Percentiles rank a stretch among this genome's conserved stretches.
These are phyloP conservation scores for Cryomyces minteri DNA, from an alignment of 495 filamentous ascomycete genomes.

Conservation along the genomic window DNA sequence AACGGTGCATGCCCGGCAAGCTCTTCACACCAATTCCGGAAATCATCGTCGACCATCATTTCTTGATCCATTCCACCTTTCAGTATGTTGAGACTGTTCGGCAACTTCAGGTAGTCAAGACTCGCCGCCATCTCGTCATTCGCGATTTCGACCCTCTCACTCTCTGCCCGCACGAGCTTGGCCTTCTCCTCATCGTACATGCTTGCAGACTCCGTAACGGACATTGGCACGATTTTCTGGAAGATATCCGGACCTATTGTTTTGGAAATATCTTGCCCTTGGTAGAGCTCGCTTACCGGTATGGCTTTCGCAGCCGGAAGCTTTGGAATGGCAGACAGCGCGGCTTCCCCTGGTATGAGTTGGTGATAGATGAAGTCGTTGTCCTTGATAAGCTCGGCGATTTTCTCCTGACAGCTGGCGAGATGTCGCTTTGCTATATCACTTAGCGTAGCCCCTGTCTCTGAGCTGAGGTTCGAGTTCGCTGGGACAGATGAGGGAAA, in stretches of 20 bases:
- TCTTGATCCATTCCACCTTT: conserved; percentile 91
- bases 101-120: conserved; percentile 82
- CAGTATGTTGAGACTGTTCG: conserved; percentile 71
- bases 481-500: conserved; percentile 67
- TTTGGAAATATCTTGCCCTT: conserved; percentile 87
- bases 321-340: conserved; percentile 65
- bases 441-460: conserved; percentile 50
- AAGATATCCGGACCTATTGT: conserved; percentile 97
- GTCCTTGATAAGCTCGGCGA: conserved; percentile 63
- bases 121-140: conserved; percentile 93
- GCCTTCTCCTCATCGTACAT: conserved; percentile 98
- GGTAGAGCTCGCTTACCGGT: conserved; percentile 88
- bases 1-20: conserved; percentile 70
- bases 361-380: conserved; percentile 99
- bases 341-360: conserved; percentile 66
- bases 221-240: conserved; percentile 88
- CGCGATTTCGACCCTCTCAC: conserved; percentile 75
- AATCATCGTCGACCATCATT: conserved; percentile 68
- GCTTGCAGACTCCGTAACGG: conserved; percentile 90
- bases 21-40: conserved; percentile 82
- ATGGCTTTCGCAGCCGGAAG: conserved; percentile 96
- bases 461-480: conserved; percentile 66
- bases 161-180: conserved; percentile 83
- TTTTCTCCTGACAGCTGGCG: conserved; percentile 59
- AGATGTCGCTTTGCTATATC: conserved; percentile 74